A percentile compares a stretch with the other conserved stretches of the same genome.
Conservation (phyloP, 179 eudicot genomes). For the Silene coronaria region DNA sequence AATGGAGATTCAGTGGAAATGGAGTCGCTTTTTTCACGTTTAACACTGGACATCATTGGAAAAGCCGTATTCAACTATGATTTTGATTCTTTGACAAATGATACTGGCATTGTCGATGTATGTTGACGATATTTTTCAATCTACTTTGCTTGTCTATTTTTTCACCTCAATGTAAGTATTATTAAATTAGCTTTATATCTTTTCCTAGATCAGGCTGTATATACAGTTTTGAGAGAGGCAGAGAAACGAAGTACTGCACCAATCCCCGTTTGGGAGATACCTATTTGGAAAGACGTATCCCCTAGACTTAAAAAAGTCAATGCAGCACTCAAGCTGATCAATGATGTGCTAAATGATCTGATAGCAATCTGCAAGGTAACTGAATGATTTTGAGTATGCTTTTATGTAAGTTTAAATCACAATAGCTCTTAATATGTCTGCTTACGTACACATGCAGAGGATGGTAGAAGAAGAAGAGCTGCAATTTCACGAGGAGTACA, state of each 20-base stretch:
- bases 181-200: slow-evolving; percentile 15
- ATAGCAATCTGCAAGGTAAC: slow-evolving; percentile 91
- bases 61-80: slow-evolving; percentile 95
- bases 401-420: neutral
- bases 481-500: slow-evolving; percentile 91
- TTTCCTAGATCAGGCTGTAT: slow-evolving; percentile 76
- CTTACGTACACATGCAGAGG: slow-evolving; percentile 49
- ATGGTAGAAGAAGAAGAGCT: slow-evolving; percentile 91
- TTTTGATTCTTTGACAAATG: slow-evolving; percentile 87
- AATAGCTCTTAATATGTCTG: slow-evolving; percentile 2
- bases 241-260: slow-evolving; percentile 91
- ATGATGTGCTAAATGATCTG: slow-evolving; percentile 69
- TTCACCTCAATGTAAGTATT: slow-evolving; percentile 1
- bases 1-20: slow-evolving; percentile 87
- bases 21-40: slow-evolving; percentile 93
- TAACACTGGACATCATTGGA: slow-evolving; percentile 94
- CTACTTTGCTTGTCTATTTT: slow-evolving; percentile 3
- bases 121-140: slow-evolving; percentile 9
- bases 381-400: neutral
- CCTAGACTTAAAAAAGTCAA: slow-evolving; percentile 79
- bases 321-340: slow-evolving; percentile 78
- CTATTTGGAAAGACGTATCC: slow-evolving; percentile 95
- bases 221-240: slow-evolving; percentile 86
- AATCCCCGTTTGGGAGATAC: slow-evolving; percentile 94
- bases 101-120: slow-evolving; percentile 95